Base-by-base conservation (phyloP, 2,329 filamentous ascomycete genomes). In the Leptographium lundbergii region DNA sequence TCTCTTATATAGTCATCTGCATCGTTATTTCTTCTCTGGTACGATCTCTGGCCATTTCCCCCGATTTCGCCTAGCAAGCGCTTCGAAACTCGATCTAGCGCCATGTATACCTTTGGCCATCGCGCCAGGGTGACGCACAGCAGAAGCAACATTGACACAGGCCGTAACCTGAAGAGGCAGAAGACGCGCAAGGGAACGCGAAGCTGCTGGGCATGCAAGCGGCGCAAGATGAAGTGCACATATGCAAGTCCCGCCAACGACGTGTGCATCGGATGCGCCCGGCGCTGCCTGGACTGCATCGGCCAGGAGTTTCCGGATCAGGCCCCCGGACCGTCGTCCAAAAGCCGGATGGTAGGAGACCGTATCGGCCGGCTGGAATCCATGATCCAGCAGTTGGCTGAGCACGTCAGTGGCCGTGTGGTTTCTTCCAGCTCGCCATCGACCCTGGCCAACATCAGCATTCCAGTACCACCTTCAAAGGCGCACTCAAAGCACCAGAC, bases 171-270 rank as follows among this genome's bases (percentile, higher is more conserved):
- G 19, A 57, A 57, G 29, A 27, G 56, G 29, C 47, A 48, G 22
- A 60, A 58, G 29, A 50, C 57, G n/a, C 51, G 59, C 51, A 60
- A 60, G 39, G 56, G 59, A 19, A 82, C 79, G 0, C 72, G 69
- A 32, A 81, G 77, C 60, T 81, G 79, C 65, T 81, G 78, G 78
- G 78, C 81, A 62, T 82, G 79, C 71, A 78, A 78, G 19, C 50
- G 39, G 39, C 39, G 39, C 39, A 42, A 42, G 39, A 42, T 5
- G 39, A 42, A 42, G 19, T 42, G 39, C 39, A 42, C 39, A 13
- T 42, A 42, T 42, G 39, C 39, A 42, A 42, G 17, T 17, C 39
- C 39, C 14, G 11, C 39, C 6, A 14, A 42, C 39, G 39, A 42
- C 39, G 39, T 42, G 17, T 42, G 39, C 17, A 42, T 42, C 17